A percentile compares a stretch with the other conserved stretches of the same genome.
Conservation (phyloP, 352 stramenopile species). For the Phytopythium vexans region DNA sequence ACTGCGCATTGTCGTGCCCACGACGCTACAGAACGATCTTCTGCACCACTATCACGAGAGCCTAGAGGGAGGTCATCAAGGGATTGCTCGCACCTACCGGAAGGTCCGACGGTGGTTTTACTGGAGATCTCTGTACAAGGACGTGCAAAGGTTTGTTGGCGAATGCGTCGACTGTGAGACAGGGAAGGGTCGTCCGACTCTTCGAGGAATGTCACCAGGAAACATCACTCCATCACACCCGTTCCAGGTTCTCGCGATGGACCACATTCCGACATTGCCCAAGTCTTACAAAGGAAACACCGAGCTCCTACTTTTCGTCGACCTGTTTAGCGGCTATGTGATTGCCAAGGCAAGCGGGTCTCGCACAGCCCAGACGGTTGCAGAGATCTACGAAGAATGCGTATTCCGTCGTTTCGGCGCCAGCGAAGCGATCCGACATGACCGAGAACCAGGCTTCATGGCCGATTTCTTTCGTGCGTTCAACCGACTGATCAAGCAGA, state of each 20-base stretch:
- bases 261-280: slow-evolving; percentile 23
- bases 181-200: slow-evolving; percentile 6
- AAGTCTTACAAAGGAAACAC: slow-evolving; percentile 20
- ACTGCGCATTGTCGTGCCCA: no score
- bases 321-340: slow-evolving; percentile 15
- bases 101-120: no score
- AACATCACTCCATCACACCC: slow-evolving; percentile 13
- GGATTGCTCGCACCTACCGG: no score
- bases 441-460: slow-evolving; percentile 24
- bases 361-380: slow-evolving; percentile 13
- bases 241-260: slow-evolving; percentile 25
- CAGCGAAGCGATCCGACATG: slow-evolving; percentile 16
- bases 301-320: slow-evolving; percentile 22
- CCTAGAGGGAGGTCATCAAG: no score
- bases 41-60: no score
- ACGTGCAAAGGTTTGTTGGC: slow-evolving; percentile 4
- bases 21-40: no score
- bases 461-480: slow-evolving; percentile 17
- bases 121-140: no score
- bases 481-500: slow-evolving; percentile 12
- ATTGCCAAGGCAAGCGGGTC: slow-evolving; percentile 13
- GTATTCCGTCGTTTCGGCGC: slow-evolving; percentile 18
- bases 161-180: slow-evolving; percentile 13
- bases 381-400: slow-evolving; percentile 16
- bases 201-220: slow-evolving; percentile 8